A percentile compares a stretch with the other conserved stretches of the same genome.
Conservation (phyloP, 2,329 filamentous ascomycete genomes). For the Curvularia eragrostidis region DNA sequence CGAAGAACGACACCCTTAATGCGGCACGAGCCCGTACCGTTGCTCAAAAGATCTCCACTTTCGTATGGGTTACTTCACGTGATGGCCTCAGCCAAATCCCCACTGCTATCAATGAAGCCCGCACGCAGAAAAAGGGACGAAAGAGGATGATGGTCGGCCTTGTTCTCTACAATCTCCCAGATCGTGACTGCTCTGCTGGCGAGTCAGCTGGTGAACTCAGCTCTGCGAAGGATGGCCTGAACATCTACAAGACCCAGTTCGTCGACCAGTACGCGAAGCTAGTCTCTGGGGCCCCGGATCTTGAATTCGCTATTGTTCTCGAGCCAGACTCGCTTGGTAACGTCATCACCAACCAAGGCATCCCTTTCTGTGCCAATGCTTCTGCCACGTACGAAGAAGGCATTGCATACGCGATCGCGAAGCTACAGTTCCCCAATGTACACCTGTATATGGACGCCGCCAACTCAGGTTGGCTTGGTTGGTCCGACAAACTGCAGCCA, state of each 20-base stretch:
- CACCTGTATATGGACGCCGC: slow-evolving; percentile 41
- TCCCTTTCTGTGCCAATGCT: slow-evolving; percentile 32
- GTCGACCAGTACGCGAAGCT: slow-evolving; percentile 38
- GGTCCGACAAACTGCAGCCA: slow-evolving; percentile 39
- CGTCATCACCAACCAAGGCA: slow-evolving; percentile 36
- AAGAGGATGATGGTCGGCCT: slow-evolving; percentile 37
- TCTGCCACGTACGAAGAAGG: slow-evolving; percentile 39
- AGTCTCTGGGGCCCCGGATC: slow-evolving; percentile 31
- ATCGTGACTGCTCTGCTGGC: slow-evolving; percentile 80
- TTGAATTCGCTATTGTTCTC: slow-evolving; percentile 40
- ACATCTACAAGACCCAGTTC: slow-evolving; percentile 39
- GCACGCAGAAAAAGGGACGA: slow-evolving; percentile 25
- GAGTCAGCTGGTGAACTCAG: slow-evolving; percentile 84
- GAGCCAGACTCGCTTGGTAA: slow-evolving; percentile 41
- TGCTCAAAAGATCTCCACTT: slow-evolving; percentile 36
- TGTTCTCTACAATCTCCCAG: slow-evolving; percentile 92
- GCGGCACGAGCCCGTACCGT: slow-evolving; percentile 38
- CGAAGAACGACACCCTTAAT: slow-evolving; percentile 34
- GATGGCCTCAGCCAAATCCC: slow-evolving; percentile 28
- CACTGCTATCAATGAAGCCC: slow-evolving; percentile 32
- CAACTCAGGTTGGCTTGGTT: slow-evolving; percentile 41
- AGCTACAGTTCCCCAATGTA: slow-evolving; percentile 38
- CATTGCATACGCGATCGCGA: slow-evolving; percentile 39
- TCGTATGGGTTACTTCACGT: slow-evolving; percentile 37
- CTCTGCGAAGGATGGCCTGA: slow-evolving; percentile 60